A percentile compares a stretch with the other conserved stretches of the same genome.
phyloP scores from a whole-genome alignment of 164 flowering plant genomes.

The Cinnamomum micranthum region DNA sequence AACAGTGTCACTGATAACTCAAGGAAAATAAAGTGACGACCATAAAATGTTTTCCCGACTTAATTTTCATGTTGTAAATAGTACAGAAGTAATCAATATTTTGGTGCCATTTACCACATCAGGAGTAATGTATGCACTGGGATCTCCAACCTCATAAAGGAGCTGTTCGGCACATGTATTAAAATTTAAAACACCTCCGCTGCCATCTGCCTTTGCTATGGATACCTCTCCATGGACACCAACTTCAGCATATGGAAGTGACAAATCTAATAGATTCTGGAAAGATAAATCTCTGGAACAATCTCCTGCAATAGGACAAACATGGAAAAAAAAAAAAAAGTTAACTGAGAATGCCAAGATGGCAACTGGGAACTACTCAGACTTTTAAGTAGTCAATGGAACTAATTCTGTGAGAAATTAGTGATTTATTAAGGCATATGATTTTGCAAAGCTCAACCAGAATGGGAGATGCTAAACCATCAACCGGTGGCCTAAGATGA shows the following conservation, averaged over 20 bases:
- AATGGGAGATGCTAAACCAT: no score
- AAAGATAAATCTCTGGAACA: slow-evolving; percentile 55
- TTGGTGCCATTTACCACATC: slow-evolving; percentile 60
- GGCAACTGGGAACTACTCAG: neutral
- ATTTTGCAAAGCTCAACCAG: neutral
- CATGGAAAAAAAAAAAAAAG: neutral
- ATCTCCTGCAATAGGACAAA: slow-evolving; percentile 48
- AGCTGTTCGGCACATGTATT: slow-evolving; percentile 92
- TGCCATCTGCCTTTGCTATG: slow-evolving; percentile 76
- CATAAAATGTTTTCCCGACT: neutral
- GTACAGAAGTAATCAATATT: neutral
- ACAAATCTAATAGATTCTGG: slow-evolving; percentile 53
- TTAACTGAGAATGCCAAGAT: neutral
- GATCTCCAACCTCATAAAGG: slow-evolving; percentile 94
- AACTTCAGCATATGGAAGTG: slow-evolving; percentile 92
- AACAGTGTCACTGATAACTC: no score
- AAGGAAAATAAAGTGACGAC: no score
- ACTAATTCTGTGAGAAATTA: neutral
- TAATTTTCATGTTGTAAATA: no score
- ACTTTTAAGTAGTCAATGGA: neutral
- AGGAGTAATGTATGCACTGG: slow-evolving; percentile 84
- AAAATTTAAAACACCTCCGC: slow-evolving; percentile 69
- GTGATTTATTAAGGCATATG: neutral
- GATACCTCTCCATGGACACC: slow-evolving; percentile 58
- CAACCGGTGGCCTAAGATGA: no score